These are phyloP conservation scores for Talaromyces wortmannii DNA, from an alignment of 495 filamentous ascomycete species.

Conservation along the genomic window DNA sequence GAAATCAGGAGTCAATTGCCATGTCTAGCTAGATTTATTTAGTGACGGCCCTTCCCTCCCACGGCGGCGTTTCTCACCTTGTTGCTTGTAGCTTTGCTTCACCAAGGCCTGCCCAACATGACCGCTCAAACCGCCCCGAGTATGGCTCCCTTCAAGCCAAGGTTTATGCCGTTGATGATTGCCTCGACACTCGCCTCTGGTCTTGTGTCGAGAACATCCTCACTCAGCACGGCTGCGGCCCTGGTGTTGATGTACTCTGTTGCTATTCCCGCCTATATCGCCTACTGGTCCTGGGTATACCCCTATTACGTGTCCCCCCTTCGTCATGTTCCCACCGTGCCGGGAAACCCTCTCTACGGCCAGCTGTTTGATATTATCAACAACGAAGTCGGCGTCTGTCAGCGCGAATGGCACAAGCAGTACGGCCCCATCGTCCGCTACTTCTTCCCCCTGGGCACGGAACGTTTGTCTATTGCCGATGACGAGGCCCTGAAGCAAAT, in stretches of 20 bases:
- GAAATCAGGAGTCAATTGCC: no score
- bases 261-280: background rate
- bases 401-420: slow-evolving; percentile 32
- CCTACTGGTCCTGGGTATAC: slow-evolving; percentile 38
- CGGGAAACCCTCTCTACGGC: slow-evolving; percentile 34
- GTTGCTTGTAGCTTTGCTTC: background rate
- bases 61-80: background rate
- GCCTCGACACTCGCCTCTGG: background rate
- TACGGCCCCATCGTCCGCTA: slow-evolving; percentile 35
- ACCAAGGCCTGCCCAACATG: slow-evolving; percentile 1
- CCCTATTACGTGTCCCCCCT: slow-evolving; percentile 35
- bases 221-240: slow-evolving; percentile 1
- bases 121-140: background rate
- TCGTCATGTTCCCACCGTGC: slow-evolving; percentile 33
- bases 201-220: slow-evolving; percentile 1
- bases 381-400: slow-evolving; percentile 28
- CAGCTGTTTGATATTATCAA: slow-evolving; percentile 31
- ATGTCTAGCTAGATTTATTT: no score
- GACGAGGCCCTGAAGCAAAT: slow-evolving; percentile 39
- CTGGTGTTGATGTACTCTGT: slow-evolving; percentile 1
- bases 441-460: slow-evolving; percentile 36
- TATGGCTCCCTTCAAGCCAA: slow-evolving; percentile 2
- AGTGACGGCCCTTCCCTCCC: background rate
- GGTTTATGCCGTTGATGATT: slow-evolving; percentile 5
- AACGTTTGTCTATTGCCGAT: slow-evolving; percentile 36